phyloP scores from a whole-genome alignment of 2,329 filamentous ascomycete genomes.

The Ramichloridium luteum region DNA sequence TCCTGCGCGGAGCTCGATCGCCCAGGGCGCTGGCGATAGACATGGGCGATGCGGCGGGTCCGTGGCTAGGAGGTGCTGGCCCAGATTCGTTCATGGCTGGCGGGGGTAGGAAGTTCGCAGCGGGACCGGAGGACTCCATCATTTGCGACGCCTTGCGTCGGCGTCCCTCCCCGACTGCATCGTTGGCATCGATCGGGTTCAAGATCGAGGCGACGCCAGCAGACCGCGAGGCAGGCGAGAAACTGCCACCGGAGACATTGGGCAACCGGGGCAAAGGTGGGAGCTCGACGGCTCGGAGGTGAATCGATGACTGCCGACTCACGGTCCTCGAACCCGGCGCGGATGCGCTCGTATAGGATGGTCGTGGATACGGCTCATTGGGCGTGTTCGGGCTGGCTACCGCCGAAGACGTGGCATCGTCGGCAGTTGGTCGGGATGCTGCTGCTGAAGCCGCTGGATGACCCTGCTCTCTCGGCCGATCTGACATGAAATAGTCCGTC shows the following conservation, averaged over 20 bases:
- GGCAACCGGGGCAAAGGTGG: slow-evolving; percentile 20
- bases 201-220: slow-evolving; percentile 35
- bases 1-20: slow-evolving; percentile 27
- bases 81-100: slow-evolving; percentile 8
- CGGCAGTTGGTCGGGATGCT: slow-evolving; percentile 3
- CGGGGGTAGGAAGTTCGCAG: slow-evolving; percentile 25
- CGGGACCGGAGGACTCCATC: slow-evolving; percentile 31
- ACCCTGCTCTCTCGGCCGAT: slow-evolving; percentile 16
- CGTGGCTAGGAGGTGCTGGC: slow-evolving; percentile 9
- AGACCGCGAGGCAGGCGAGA: slow-evolving; percentile 22
- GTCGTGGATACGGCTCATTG: slow-evolving; percentile 7
- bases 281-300: slow-evolving; percentile 18
- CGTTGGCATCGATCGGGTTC: slow-evolving; percentile 30
- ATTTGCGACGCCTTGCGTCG: slow-evolving; percentile 33
- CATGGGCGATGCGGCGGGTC: slow-evolving; percentile 14
- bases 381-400: not conserved
- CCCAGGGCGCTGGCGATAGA: slow-evolving; percentile 4
- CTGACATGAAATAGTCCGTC: slow-evolving; percentile 26
- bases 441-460: not conserved
- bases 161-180: slow-evolving; percentile 23
- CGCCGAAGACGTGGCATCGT: not conserved
- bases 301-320: slow-evolving; percentile 9
- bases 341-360: not conserved
- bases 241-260: slow-evolving; percentile 11
- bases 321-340: not conserved